These are phyloP conservation scores for Gossypium aridum DNA, from an alignment of 441 rosid species.

Conservation along the genomic window DNA sequence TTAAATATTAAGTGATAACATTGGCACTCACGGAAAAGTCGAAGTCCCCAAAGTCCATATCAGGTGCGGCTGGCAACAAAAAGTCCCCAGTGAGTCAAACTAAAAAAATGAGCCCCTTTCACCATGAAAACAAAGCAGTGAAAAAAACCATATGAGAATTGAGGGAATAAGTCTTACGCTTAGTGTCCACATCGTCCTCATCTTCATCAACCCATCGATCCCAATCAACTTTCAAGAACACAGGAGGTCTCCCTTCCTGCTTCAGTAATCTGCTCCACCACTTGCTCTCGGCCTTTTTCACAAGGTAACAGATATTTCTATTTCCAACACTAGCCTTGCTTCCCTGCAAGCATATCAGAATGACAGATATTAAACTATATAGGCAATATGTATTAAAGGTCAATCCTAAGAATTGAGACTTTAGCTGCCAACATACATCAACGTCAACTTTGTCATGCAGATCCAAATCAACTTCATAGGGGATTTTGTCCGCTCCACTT, in stretches of 20 bases:
- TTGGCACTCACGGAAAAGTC: constrained; percentile 23
- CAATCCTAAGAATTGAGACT: not conserved
- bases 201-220: constrained; percentile 72
- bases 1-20: not conserved
- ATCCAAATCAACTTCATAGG: constrained; percentile 48
- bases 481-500: constrained; percentile 38
- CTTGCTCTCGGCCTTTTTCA: constrained; percentile 51
- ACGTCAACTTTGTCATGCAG: constrained; percentile 49
- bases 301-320: constrained; percentile 39
- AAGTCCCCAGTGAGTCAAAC: constrained; percentile 6
- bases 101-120: not conserved
- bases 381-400: not conserved
- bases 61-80: constrained; percentile 14
- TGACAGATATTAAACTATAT: not conserved
- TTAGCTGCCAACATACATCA: constrained; percentile 26
- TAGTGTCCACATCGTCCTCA: constrained; percentile 39
- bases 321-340: constrained; percentile 46
- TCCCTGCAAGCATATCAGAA: constrained; percentile 33
- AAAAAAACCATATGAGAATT: not conserved
- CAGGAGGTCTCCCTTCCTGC: constrained; percentile 49
- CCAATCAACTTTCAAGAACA: constrained; percentile 62
- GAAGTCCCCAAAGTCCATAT: constrained; percentile 33
- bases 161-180: constrained; percentile 10
- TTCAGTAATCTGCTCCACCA: constrained; percentile 68
- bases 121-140: not conserved